A percentile compares a stretch with the other conserved stretches of the same genome.
Conservation (phyloP, 805 yeast species). For the Saccharomycopsis microspora region DNA sequence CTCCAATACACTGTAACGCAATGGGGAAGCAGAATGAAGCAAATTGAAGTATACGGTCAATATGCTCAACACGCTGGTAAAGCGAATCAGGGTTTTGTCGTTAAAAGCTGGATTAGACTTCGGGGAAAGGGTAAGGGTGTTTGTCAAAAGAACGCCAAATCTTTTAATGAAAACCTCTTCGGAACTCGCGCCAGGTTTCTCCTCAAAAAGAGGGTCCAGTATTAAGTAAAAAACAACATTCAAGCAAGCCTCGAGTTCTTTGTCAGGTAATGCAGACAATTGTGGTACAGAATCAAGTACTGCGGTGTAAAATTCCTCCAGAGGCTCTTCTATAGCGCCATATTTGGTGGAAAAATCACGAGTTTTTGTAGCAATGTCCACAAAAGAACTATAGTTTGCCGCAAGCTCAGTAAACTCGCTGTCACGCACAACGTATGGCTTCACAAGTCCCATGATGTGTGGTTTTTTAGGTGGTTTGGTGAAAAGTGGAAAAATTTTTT, state of each 20-base stretch:
- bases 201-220: conserved; percentile 7
- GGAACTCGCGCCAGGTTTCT: not conserved
- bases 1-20: conserved; percentile 10
- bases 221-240: conserved; percentile 15
- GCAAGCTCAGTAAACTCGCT: conserved; percentile 12
- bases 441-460: conserved; percentile 7
- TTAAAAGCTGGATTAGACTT: conserved; percentile 9
- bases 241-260: conserved; percentile 12
- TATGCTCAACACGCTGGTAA: conserved; percentile 13
- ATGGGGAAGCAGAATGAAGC: conserved; percentile 3
- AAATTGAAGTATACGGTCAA: conserved; percentile 15
- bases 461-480: not conserved
- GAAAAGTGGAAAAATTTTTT: too few relatives aligned
- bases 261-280: conserved; percentile 9
- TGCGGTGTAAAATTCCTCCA: conserved; percentile 7
- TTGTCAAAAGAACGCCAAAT: conserved; percentile 5
- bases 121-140: conserved; percentile 9
- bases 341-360: conserved; percentile 11
- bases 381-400: conserved; percentile 7
- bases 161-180: conserved; percentile 5
- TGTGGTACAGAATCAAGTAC: conserved; percentile 6
- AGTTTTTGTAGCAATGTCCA: conserved; percentile 6
- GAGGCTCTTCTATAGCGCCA: not conserved
- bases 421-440: conserved; percentile 14
- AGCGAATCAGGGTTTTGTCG: conserved; percentile 10